Conservation (phyloP, 345 rosid genomes). For the Pugionium cornutum region DNA sequence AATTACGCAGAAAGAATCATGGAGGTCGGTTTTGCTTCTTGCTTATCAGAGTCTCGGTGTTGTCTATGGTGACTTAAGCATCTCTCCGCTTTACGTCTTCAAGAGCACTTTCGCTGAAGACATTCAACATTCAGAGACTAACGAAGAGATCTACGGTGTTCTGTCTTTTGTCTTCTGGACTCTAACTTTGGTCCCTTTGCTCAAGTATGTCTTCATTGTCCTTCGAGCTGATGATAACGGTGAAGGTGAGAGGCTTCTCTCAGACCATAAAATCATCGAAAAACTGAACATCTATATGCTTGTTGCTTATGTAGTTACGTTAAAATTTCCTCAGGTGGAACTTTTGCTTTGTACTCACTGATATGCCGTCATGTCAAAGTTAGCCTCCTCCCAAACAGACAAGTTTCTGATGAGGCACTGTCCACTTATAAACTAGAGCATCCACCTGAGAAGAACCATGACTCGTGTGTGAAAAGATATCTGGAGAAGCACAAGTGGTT, state of each 20-base stretch:
- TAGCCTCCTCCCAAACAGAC: slow-evolving; percentile 91
- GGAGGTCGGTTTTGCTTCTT: slow-evolving; percentile 79
- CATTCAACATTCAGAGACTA: slow-evolving; percentile 58
- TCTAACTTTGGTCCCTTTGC: slow-evolving; percentile 80
- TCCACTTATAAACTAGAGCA: slow-evolving; percentile 91
- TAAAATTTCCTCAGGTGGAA: slow-evolving; percentile 58
- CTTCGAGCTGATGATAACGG: slow-evolving; percentile 97
- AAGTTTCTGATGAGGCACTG: slow-evolving; percentile 86
- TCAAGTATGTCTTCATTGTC: slow-evolving; percentile 92
- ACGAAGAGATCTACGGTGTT: slow-evolving; percentile 94
- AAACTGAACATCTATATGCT: neutral
- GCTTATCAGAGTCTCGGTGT: slow-evolving; percentile 99
- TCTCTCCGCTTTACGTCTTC: slow-evolving; percentile 91
- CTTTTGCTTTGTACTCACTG: slow-evolving; percentile 88
- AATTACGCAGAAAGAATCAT: slow-evolving; percentile 64
- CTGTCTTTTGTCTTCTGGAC: slow-evolving; percentile 97
- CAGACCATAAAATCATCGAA: neutral
- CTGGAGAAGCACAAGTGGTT: slow-evolving; percentile 80
- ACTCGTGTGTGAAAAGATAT: slow-evolving; percentile 60
- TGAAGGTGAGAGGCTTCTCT: slow-evolving; percentile 60
- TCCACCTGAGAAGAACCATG: slow-evolving; percentile 61
- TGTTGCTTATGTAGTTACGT: slow-evolving; percentile 1
- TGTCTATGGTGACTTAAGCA: slow-evolving; percentile 96
- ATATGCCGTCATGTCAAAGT: slow-evolving; percentile 93
- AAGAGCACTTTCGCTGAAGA: slow-evolving; percentile 58